Evolutionary conservation across 75 land plant genomes (phyloP).

Genomic region (Selaginella tamariscina): DNA sequence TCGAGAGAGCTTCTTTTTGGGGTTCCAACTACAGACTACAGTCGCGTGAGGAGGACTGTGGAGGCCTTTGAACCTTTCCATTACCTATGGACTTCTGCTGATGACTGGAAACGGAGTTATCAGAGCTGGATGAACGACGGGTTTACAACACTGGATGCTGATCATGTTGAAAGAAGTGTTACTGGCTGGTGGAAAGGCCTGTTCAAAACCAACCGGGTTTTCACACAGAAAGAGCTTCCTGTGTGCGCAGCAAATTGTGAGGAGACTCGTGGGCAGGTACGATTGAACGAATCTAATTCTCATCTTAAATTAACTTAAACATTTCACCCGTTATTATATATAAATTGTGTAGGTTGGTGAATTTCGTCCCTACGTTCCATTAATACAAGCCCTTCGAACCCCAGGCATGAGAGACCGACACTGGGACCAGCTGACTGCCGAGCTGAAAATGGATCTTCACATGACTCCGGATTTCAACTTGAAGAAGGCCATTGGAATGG

Average conservation of each 20-base stretch:
- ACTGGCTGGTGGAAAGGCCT: conserved; percentile 33
- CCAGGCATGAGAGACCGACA: conserved; percentile 32
- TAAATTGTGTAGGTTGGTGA: conserved; percentile 25
- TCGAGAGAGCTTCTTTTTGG: conserved; percentile 29
- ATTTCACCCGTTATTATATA: background rate
- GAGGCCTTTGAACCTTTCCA: conserved; percentile 27
- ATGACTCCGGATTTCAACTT: conserved; percentile 20
- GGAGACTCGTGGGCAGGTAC: conserved; percentile 24
- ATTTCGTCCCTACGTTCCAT: conserved; percentile 32
- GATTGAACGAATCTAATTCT: too few species aligned
- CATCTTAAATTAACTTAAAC: too few species aligned
- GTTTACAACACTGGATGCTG: conserved; percentile 16
- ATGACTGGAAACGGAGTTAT: conserved; percentile 25
- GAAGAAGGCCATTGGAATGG: conserved; percentile 23
- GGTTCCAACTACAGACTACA: conserved; percentile 25
- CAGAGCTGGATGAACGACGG: conserved; percentile 29
- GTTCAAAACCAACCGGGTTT: conserved; percentile 18
- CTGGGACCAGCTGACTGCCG: conserved; percentile 26
- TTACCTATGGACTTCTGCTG: conserved; percentile 32
- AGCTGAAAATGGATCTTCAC: conserved; percentile 19
- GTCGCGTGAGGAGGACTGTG: conserved; percentile 13
- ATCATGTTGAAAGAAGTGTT: conserved; percentile 26
- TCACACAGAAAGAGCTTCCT: conserved; percentile 22
- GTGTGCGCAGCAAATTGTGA: conserved; percentile 21
- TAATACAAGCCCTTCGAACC: conserved; percentile 26